These are phyloP conservation scores for Verticillium isaacii DNA, from an alignment of 2,329 filamentous ascomycete genomes.

Conservation along the genomic window DNA sequence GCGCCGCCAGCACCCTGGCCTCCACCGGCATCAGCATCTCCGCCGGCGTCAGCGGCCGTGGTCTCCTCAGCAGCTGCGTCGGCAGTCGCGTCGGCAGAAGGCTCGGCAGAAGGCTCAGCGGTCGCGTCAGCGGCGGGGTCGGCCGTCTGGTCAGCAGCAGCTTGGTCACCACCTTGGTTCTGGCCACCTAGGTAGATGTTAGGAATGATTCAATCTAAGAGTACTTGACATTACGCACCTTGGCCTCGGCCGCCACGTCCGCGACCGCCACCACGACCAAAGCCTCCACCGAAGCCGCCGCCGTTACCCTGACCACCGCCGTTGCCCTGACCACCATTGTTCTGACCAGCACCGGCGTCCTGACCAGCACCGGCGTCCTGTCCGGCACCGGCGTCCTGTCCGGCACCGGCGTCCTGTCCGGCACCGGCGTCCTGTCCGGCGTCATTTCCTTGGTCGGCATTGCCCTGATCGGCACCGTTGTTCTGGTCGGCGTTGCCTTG, in stretches of 20 bases:
- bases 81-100: conserved; percentile 2
- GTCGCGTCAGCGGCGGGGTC: not conserved
- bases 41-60: conserved; percentile 2
- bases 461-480: not conserved
- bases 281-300: conserved; percentile 4
- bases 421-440: not conserved
- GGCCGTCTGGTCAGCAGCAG: not conserved
- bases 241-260: not conserved
- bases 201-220: not conserved
- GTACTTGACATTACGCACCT: not conserved
- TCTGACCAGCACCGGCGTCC: not conserved
- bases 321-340: not conserved
- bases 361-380: not conserved
- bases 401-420: not conserved
- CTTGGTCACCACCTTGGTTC: not conserved
- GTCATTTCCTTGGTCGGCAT: not conserved
- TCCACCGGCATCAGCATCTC: conserved; percentile 2
- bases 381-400: not conserved
- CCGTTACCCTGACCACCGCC: conserved; percentile 6
- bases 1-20: conserved; percentile 11
- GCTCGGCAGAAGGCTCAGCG: not conserved
- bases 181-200: not conserved
- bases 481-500: conserved; percentile 1
- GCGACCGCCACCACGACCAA: conserved; percentile 4
- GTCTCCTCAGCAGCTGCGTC: conserved; percentile 6